These are phyloP conservation scores for Cutaneotrichosporon cutaneum DNA, from an alignment of 1,284 basidiomycete genomes.

Conservation along the genomic window DNA sequence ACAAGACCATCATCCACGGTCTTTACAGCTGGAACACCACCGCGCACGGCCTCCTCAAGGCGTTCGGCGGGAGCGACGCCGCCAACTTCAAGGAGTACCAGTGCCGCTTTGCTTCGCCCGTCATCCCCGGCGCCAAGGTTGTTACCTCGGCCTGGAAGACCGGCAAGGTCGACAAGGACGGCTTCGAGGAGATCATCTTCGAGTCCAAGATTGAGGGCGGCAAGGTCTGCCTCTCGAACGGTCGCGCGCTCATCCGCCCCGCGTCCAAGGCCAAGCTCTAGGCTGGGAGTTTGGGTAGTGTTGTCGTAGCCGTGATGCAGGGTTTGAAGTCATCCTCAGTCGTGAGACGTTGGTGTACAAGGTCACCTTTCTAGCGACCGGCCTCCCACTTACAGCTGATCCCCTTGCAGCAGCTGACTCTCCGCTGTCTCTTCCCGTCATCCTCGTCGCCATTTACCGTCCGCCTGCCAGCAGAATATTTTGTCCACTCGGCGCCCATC, in stretches of 20 bases:
- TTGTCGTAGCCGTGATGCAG: neutral
- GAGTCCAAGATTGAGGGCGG: slow-evolving; percentile 21
- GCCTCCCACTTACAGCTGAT: neutral
- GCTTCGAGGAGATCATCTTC: slow-evolving; percentile 26
- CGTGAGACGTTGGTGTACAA: neutral
- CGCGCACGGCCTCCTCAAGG: slow-evolving; percentile 24
- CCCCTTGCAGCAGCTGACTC: too few species aligned
- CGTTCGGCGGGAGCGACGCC: slow-evolving; percentile 20
- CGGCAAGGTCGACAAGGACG: slow-evolving; percentile 26
- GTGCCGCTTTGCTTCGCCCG: slow-evolving; percentile 24
- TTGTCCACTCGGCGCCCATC: too few species aligned
- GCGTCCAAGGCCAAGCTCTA: slow-evolving; percentile 13
- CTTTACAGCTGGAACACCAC: slow-evolving; percentile 28
- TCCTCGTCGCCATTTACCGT: too few species aligned
- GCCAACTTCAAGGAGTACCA: slow-evolving; percentile 25
- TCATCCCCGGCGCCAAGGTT: slow-evolving; percentile 26
- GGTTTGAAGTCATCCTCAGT: neutral
- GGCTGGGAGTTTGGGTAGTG: neutral
- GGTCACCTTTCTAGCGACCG: too few species aligned
- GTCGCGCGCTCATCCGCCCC: slow-evolving; percentile 21
- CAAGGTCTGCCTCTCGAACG: slow-evolving; percentile 23
- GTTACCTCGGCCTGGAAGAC: slow-evolving; percentile 22
- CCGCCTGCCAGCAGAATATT: too few species aligned
- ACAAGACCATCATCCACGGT: slow-evolving; percentile 26
- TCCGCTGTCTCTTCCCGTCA: too few species aligned